Base-by-base conservation (phyloP, 2,329 filamentous ascomycete genomes). In the Curvularia verruculosa region DNA sequence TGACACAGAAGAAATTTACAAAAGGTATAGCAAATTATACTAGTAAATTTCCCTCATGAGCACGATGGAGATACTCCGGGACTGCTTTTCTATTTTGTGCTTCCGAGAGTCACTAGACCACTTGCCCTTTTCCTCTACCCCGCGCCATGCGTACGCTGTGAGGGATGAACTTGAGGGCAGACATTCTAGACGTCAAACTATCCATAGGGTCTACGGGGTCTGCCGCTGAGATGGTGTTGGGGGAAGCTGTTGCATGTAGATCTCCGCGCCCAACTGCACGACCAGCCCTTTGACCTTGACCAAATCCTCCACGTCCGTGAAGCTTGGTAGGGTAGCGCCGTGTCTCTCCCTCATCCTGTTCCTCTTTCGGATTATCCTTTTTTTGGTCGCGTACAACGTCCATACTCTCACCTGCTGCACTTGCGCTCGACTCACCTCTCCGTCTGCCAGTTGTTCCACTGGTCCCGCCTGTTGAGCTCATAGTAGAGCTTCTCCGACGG, bases 131-230 rank as follows among this genome's bases (percentile, higher is more conserved):
- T 48, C 66, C 68, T 48, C 64, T 63, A 5, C 64, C 64, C 40
- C 60, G 63, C 10, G 68, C 60, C 50, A 67, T 61, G 8, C 60
- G 60, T 9, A 73, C 60, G 53, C 70, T 73, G 39, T 69, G 80
- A 18, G 90, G 90, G 5, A 92, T 82, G 67, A 93, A 91, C 50
- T 85, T 85, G 58, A 93, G 77, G 3, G 88, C 81, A 1, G 89
- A 90, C 87, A 93, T 90, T 54, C 87, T 85, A 7, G 82, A 83
- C 1, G 85, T 78, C 4, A 93, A 78, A 51, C 83, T 83, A 43
- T 87, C 85, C 83, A 91, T 87, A 15, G 84, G 80, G 18, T 82
- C 78, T 57, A 84, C 82, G 3, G 60, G 26, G 37, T 47, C 37
- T 3, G 40, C 24, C 41, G 46, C n/a, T 45, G 48, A 31, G 28